Evolutionary conservation across 116 monocot species (phyloP), one percentile per base, ranked within the genome.

Genomic region (Posidonia oceanica): DNA sequence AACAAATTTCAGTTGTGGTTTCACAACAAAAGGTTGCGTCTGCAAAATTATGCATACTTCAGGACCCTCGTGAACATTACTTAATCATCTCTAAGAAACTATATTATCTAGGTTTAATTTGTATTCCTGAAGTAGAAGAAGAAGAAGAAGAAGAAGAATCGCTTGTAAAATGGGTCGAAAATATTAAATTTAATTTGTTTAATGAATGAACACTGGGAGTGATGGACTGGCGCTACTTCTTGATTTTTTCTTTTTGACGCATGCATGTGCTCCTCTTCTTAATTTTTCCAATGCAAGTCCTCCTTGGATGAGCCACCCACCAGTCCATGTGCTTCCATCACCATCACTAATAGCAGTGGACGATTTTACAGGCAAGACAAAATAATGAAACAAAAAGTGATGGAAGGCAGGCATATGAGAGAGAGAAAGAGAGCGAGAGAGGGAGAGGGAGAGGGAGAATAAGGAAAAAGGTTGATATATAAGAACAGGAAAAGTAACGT

Each of bases 321-420:
- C 68, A 67, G 36, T 72, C 67, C 78, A 78, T 78, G 78, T 78
- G 78, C 67, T 68, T 38, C 72, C 67, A 72, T 72, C 77, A 20
- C 38, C 39, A 59, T 72, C 78, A 72, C 78, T 72, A 66, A 52
- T 66, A 44, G 60, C 53, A 66, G 53, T 62, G 65, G 67, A 78
- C 56, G 44, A 67, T 52, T 48, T 68, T 61, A 72, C 54, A 72
- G 13, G 68, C 66, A 63, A 68, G 72, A 78, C 78, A 72, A 78
- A 78, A 72, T 60, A 56, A 64, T 53, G 54, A 73, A 65, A 72
- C 71, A 72, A 67, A 78, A 71, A 68, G 72, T 72, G 41, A 67
- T 36, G 48, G 52, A 6, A 64, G 51, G 53, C 51, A 67, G 59
- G 23, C 14, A 64, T 12, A n/a, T n/a, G n/a, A n/a, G n/a, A n/a